Percentiles rank a stretch among this genome's conserved stretches.
Evolutionary conservation across 176 grass and related monocot genomes (phyloP).

Genomic region (Carex scoparia): DNA sequence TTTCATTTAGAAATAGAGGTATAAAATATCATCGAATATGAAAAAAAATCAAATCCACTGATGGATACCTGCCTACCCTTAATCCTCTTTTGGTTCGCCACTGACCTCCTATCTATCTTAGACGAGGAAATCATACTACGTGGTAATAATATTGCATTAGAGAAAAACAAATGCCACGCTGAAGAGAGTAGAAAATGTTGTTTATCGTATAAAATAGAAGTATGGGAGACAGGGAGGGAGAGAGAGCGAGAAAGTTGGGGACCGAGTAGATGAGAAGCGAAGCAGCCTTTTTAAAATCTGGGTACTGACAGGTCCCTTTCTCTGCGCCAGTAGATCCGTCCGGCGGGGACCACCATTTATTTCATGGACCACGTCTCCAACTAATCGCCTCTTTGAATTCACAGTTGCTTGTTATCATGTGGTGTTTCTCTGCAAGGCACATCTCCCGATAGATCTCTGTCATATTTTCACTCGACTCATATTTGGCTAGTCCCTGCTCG

Average conservation of each 20-base stretch:
- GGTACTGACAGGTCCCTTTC: background rate
- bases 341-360: background rate
- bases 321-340: constrained; percentile 6
- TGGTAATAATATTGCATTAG: too few species aligned
- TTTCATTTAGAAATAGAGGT: too few species aligned
- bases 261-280: background rate
- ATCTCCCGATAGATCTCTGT: background rate
- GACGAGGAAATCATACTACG: too few species aligned
- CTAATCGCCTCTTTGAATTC: background rate
- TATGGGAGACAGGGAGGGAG: too few species aligned
- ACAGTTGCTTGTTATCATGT: background rate
- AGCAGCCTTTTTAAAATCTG: background rate
- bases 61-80: too few species aligned
- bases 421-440: background rate
- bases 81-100: too few species aligned
- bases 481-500: background rate
- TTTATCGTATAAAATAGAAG: too few species aligned
- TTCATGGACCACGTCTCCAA: background rate
- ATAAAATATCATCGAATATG: too few species aligned
- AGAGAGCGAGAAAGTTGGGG: background rate
- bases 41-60: too few species aligned
- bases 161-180: too few species aligned
- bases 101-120: too few species aligned
- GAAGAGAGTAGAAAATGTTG: too few species aligned
- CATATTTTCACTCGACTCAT: background rate